A percentile compares a stretch with the other conserved stretches of the same genome.
These are phyloP conservation scores for Casuarina glauca DNA, from an alignment of 306 rosid genomes.

Conservation along the genomic window DNA sequence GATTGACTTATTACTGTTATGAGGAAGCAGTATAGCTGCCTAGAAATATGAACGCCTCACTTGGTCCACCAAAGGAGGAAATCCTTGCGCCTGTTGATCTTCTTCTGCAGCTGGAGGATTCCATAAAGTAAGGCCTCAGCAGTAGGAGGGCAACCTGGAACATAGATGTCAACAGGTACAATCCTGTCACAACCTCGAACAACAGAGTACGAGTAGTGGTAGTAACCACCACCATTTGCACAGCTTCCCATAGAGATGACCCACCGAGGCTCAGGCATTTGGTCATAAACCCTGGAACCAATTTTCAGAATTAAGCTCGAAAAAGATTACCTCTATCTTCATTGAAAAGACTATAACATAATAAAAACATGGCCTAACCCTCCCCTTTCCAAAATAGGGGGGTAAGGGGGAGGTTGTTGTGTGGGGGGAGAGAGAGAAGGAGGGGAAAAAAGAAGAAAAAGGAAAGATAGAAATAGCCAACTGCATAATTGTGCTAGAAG, in stretches of 20 bases:
- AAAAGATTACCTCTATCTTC: not conserved
- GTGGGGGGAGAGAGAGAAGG: too few relatives aligned
- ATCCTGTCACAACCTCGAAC: conserved; percentile 96
- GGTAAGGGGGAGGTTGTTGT: too few relatives aligned
- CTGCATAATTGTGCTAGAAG: not conserved
- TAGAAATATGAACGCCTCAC: conserved; percentile 45
- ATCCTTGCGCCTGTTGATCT: conserved; percentile 96
- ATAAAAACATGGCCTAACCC: not conserved
- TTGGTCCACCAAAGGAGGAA: conserved; percentile 95
- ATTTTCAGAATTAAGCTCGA: conserved; percentile 10
- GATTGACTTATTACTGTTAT: conserved; percentile 40
- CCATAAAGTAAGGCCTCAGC: conserved; percentile 96
- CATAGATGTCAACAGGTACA: conserved; percentile 91
- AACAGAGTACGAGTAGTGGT: conserved; percentile 93
- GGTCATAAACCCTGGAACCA: conserved; percentile 89
- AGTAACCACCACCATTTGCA: conserved; percentile 99
- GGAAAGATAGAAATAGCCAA: too few relatives aligned
- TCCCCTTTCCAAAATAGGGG: too few relatives aligned
- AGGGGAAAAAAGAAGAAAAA: too few relatives aligned
- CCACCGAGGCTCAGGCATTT: conserved; percentile 99
- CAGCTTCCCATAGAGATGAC: conserved; percentile 99
- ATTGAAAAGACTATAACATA: not conserved
- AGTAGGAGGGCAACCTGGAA: conserved; percentile 99
- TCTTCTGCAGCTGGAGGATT: conserved; percentile 96
- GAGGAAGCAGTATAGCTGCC: conserved; percentile 35